A percentile compares a stretch with the other conserved stretches of the same genome.
Conservation (phyloP, 139 green algal genomes). For the Tetraselmis chui region DNA sequence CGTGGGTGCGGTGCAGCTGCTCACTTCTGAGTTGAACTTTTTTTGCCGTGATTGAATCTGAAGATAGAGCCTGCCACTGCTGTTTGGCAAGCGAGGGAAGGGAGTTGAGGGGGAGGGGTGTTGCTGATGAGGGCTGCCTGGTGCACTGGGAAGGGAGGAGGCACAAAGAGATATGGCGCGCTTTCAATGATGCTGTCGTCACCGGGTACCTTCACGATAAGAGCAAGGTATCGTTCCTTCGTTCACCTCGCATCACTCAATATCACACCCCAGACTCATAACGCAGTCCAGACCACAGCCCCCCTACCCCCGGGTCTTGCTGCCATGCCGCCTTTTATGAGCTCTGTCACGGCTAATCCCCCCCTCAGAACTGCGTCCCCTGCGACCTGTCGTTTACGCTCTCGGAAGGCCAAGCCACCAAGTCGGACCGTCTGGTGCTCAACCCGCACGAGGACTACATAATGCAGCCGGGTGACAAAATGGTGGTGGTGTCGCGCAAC, state of each 20-base stretch:
- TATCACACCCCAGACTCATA: no score
- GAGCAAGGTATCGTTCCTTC: no score
- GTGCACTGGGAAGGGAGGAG: neutral
- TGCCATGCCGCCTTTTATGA: no score
- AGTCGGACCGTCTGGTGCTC: neutral
- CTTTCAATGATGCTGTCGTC: neutral
- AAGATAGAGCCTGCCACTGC: no score
- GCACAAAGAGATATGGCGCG: neutral
- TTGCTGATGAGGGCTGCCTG: no score
- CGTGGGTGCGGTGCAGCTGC: neutral
- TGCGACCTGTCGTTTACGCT: neutral
- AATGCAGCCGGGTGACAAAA: neutral
- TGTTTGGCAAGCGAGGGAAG: no score
- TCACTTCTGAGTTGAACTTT: neutral
- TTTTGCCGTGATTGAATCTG: no score
- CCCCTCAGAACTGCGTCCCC: neutral
- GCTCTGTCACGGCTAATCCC: no score
- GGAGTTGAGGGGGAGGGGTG: no score
- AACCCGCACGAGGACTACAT: neutral
- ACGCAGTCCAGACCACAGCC: no score
- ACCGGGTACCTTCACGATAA: neutral
- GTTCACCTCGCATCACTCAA: no score
- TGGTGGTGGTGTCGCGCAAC: neutral
- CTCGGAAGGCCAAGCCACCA: neutral
- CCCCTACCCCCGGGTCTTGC: no score